Percentiles rank a stretch among this genome's conserved stretches.
Conservation (phyloP, 805 yeast species). For the Pichia heedii region DNA sequence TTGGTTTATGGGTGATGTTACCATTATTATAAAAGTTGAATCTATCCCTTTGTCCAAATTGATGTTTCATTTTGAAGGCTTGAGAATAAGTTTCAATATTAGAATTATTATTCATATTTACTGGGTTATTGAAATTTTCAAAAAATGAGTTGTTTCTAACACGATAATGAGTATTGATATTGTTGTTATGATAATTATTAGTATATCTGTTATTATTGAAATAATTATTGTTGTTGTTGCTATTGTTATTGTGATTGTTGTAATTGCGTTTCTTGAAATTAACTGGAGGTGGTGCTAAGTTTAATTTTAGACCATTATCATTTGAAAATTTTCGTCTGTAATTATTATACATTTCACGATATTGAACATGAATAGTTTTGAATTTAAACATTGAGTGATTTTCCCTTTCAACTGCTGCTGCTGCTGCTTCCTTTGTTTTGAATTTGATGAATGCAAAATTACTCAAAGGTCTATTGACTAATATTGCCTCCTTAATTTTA, state of each 20-base stretch:
- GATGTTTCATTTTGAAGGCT: constrained; percentile 5
- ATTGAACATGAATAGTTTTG: constrained; percentile 79
- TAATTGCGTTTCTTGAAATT: constrained; percentile 41
- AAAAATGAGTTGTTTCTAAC: constrained; percentile 1
- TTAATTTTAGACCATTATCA: constrained; percentile 20
- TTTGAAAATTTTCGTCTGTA: constrained; percentile 24
- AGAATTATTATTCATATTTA: constrained; percentile 3
- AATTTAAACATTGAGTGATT: constrained; percentile 69
- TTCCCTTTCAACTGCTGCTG: constrained; percentile 77
- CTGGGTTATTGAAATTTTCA: constrained; percentile 1
- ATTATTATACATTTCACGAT: constrained; percentile 49
- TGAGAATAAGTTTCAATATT: constrained; percentile 7
- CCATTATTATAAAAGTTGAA: constrained; percentile 1
- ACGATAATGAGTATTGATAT: background rate
- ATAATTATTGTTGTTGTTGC: background rate
- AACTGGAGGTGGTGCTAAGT: constrained; percentile 76
- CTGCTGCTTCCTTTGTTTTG: constrained; percentile 62
- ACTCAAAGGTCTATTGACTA: constrained; percentile 42
- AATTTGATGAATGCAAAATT: constrained; percentile 70
- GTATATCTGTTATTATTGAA: background rate
- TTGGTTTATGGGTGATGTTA: background rate
- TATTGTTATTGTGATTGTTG: background rate
- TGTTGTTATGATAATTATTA: background rate
- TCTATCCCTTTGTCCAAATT: constrained; percentile 1
- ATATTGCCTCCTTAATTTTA: constrained; percentile 43